phyloP scores from a whole-genome alignment of 345 rosid genomes.

The Ceriops tagal region DNA sequence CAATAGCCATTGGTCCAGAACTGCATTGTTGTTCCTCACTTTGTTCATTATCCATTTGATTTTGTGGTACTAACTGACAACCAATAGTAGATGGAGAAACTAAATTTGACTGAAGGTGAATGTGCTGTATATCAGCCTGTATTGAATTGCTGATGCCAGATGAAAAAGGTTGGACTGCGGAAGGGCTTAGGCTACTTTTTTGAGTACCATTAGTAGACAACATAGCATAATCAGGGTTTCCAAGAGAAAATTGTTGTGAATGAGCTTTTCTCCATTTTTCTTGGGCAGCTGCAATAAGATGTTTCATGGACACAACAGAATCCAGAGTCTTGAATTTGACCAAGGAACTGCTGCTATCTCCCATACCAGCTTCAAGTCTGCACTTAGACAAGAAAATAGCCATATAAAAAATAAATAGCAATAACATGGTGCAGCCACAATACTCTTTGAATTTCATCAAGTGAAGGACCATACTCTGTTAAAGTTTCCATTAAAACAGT shows the following conservation, averaged over 20 bases:
- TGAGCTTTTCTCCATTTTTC: conserved; percentile 84
- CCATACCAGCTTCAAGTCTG: conserved; percentile 45
- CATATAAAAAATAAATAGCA: conserved; percentile 1
- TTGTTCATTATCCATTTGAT: conserved; percentile 51
- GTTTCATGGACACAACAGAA: conserved; percentile 64
- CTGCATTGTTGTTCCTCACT: conserved; percentile 60
- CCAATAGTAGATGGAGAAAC: conserved; percentile 48
- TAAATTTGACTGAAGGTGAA: conserved; percentile 31
- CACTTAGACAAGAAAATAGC: conserved; percentile 10
- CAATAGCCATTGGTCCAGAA: conserved; percentile 43
- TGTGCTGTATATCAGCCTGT: conserved; percentile 42
- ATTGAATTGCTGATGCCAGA: conserved; percentile 35
- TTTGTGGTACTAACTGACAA: conserved; percentile 36
- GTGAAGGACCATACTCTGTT: conserved; percentile 32
- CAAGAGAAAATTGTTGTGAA: conserved; percentile 43
- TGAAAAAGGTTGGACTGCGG: conserved; percentile 42
- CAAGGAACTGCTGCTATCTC: conserved; percentile 37
- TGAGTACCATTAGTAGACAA: conserved; percentile 35
- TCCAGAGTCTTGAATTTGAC: conserved; percentile 52
- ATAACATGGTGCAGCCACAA: conserved; percentile 9
- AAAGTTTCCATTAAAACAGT: conserved; percentile 37
- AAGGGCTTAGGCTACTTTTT: conserved; percentile 51
- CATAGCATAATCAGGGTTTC: conserved; percentile 38
- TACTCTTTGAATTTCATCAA: conserved; percentile 40
- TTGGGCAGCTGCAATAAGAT: conserved; percentile 93